A percentile compares a stretch with the other conserved stretches of the same genome.
Evolutionary conservation across 768 basidiomycete genomes (phyloP).

Genomic region (Collybia nuda): DNA sequence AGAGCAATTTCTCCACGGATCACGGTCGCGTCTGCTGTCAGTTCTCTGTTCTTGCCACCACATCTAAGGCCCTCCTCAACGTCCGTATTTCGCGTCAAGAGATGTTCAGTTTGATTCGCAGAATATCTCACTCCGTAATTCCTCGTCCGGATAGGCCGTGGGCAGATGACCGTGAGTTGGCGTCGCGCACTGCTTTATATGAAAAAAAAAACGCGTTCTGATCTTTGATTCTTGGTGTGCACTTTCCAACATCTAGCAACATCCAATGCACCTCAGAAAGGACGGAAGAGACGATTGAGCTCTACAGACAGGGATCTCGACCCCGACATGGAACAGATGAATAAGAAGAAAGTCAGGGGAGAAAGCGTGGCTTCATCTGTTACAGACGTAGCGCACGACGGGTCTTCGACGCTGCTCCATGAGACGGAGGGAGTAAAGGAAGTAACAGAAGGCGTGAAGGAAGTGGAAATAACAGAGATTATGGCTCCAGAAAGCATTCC

Average conservation of each 20-base stretch:
- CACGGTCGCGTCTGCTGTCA: constrained; percentile 18
- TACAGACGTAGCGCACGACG: constrained; percentile 16
- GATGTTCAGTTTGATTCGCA: constrained; percentile 73
- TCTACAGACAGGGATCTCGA: constrained; percentile 40
- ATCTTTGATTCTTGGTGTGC: constrained; percentile 12
- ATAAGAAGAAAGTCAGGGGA: constrained; percentile 44
- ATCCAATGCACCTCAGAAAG: constrained; percentile 70
- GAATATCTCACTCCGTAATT: constrained; percentile 68
- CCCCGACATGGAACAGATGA: constrained; percentile 35
- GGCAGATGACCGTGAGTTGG: constrained; percentile 70
- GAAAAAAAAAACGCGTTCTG: constrained; percentile 22
- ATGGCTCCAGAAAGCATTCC: constrained; percentile 35
- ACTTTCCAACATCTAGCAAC: constrained; percentile 47
- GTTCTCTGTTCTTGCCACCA: constrained; percentile 1
- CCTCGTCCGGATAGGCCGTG: constrained; percentile 74
- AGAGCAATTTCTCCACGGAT: constrained; percentile 14
- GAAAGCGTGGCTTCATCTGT: constrained; percentile 35
- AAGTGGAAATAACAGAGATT: constrained; percentile 60
- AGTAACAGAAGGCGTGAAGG: constrained; percentile 68
- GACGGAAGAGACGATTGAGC: constrained; percentile 66
- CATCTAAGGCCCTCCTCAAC: background rate
- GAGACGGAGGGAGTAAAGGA: constrained; percentile 61
- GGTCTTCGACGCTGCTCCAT: constrained; percentile 22
- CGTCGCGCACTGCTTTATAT: background rate
- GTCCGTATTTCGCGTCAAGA: constrained; percentile 1